A percentile compares a stretch with the other conserved stretches of the same genome.
phyloP scores from a whole-genome alignment of 768 basidiomycete species.

The Leccinum aurantiacum region DNA sequence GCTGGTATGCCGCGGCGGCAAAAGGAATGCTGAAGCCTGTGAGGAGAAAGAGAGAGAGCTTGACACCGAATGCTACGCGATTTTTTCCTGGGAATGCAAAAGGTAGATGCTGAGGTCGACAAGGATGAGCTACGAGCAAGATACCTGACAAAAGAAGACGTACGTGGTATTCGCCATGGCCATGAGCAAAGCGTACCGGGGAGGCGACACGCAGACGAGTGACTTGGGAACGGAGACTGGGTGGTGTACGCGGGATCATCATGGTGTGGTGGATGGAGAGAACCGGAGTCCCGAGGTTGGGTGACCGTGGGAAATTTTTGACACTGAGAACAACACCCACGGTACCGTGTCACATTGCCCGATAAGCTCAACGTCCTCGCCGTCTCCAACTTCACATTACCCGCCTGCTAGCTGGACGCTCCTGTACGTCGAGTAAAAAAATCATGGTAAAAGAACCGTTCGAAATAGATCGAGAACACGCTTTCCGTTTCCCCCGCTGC shows the following conservation, averaged over 20 bases:
- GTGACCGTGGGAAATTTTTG: conserved; percentile 20
- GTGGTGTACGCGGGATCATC: conserved; percentile 48
- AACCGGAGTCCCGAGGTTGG: conserved; percentile 7
- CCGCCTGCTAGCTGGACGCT: background rate
- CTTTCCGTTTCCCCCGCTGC: background rate
- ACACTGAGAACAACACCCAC: background rate
- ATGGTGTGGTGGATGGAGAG: conserved; percentile 19
- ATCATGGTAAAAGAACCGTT: background rate
- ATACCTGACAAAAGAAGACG: conserved; percentile 1
- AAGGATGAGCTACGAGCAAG: conserved; percentile 9
- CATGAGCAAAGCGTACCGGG: conserved; percentile 48
- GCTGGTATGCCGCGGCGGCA: conserved; percentile 56
- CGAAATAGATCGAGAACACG: background rate
- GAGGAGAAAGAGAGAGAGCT: conserved; percentile 39
- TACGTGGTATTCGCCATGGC: conserved; percentile 55
- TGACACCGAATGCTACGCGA: conserved; percentile 43
- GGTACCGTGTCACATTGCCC: background rate
- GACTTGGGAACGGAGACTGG: conserved; percentile 40
- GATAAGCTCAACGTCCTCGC: background rate
- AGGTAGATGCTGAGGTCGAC: conserved; percentile 48
- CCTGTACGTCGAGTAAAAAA: background rate
- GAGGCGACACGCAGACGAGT: conserved; percentile 25
- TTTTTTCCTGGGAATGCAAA: conserved; percentile 54
- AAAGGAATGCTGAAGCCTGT: conserved; percentile 70
- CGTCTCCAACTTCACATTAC: background rate